Evolutionary conservation across 768 basidiomycete genomes (phyloP), one percentile per base, ranked within the genome.

Genomic region (Hortiboletus campestris): DNA sequence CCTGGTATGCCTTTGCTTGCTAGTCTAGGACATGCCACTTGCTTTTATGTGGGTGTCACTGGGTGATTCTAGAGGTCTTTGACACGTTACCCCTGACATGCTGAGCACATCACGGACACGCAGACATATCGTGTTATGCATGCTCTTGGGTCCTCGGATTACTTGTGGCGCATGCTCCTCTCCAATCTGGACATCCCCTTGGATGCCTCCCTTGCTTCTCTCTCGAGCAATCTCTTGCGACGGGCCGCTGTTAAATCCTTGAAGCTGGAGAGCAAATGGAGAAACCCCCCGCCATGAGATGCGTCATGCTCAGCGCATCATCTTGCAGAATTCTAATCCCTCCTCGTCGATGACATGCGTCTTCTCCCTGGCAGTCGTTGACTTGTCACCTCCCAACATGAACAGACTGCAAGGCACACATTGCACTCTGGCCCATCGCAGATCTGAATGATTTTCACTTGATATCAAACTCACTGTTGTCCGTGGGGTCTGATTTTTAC

Each of bases 71-170:
- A 46, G 41, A 17, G 19, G 17, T 47, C 43, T 36, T 25, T 43
- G 44, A 17, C 19, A 7, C 29, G 5, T 6, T 25, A 22, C 12
- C 25, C 38, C 56, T 58, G 56, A 68, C 57, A 53, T 49, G 36
- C 48, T 54, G 36, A 55, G 41, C 57, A 56, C 43, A 42, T 31
- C 6, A 12, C n/a, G 36, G 31, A 66, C 73, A 75, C 73, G 72
- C 67, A 85, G 81, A 78, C 81, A 67, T 82, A 82, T 76, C 84
- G 84, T 78, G 78, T 70, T 56, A 68, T 84, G 55, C 78, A 85
- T 70, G 76, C 76, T n/a, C 75, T 80, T 41, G 76, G 75, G 14
- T 75, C 74, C 46, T 67, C 67, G 39, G 79, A 86, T 63, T 83
- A 82, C 65, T 66, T 83, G 38, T 85, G 83, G 83, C 84, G 80